phyloP scores from a whole-genome alignment of 768 basidiomycete genomes.

The Mycena vulgaris region DNA sequence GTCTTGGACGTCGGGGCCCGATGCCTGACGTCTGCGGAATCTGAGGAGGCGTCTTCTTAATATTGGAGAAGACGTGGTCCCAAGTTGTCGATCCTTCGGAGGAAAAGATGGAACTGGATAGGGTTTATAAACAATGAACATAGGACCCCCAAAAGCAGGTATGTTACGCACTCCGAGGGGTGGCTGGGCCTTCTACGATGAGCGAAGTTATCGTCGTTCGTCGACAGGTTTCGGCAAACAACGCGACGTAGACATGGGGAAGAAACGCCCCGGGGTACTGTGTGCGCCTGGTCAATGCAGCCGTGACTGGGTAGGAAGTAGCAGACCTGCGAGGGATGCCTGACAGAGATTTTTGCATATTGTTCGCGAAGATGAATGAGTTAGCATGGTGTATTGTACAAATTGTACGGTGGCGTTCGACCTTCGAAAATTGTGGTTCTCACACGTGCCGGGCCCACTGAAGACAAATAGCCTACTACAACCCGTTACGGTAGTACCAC shows the following conservation, averaged over 20 bases:
- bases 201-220: not conserved
- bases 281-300: not conserved
- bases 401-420: not conserved
- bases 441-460: conserved; percentile 5
- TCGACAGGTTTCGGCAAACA: conserved; percentile 20
- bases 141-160: not conserved
- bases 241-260: conserved; percentile 9
- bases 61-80: conserved; percentile 69
- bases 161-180: not conserved
- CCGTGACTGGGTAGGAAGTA: not conserved
- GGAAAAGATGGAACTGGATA: conserved; percentile 51
- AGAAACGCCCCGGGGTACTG: conserved; percentile 1
- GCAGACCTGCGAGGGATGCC: conserved; percentile 23
- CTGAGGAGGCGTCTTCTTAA: conserved; percentile 51
- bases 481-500: too few relatives aligned
- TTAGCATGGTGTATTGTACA: not conserved
- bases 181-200: not conserved
- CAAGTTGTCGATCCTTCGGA: conserved; percentile 58
- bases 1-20: conserved; percentile 46
- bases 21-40: conserved; percentile 33
- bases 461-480: conserved; percentile 11
- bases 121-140: conserved; percentile 12
- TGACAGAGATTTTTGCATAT: conserved; percentile 13
- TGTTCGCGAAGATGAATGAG: conserved; percentile 11
- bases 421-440: not conserved